Conservation (phyloP, 1,139 yeast genomes). For the Saccharomyces hybrid region DNA sequence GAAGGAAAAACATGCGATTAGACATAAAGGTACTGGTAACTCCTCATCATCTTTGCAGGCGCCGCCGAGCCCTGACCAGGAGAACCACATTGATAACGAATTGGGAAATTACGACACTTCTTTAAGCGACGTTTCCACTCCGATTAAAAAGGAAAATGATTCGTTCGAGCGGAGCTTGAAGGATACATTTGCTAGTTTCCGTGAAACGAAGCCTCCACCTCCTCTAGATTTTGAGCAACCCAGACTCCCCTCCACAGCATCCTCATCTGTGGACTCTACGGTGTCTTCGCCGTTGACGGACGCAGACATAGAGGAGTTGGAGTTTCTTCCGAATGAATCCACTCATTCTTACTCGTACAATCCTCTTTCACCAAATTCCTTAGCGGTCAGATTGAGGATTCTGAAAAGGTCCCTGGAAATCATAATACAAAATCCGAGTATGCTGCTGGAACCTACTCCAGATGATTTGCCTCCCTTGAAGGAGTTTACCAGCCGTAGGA, state of each 20-base stretch:
- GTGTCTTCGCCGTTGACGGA: slow-evolving; percentile 14
- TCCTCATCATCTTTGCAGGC: neutral
- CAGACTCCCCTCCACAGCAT: neutral
- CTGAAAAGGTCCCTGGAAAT: slow-evolving; percentile 71
- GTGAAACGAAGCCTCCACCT: neutral
- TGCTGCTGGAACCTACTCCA: slow-evolving; percentile 11
- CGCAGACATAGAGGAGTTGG: slow-evolving; percentile 32
- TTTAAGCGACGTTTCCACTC: neutral
- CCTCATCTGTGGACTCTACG: slow-evolving; percentile 6
- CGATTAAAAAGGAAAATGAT: neutral
- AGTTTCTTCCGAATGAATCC: slow-evolving; percentile 67
- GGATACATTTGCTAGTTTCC: neutral
- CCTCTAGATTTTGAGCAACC: neutral
- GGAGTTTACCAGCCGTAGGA: neutral
- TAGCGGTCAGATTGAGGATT: slow-evolving; percentile 68
- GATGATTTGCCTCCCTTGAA: slow-evolving; percentile 3
- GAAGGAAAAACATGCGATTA: slow-evolving; percentile 19
- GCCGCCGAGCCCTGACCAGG: neutral
- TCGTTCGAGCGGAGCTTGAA: neutral
- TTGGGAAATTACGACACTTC: neutral
- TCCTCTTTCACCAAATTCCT: slow-evolving; percentile 69
- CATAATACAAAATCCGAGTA: slow-evolving; percentile 26
- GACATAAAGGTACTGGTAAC: neutral
- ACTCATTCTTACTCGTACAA: slow-evolving; percentile 84
- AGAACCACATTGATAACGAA: neutral